Conservation (phyloP, 257 asterid species). For the Salvia hispanica region DNA sequence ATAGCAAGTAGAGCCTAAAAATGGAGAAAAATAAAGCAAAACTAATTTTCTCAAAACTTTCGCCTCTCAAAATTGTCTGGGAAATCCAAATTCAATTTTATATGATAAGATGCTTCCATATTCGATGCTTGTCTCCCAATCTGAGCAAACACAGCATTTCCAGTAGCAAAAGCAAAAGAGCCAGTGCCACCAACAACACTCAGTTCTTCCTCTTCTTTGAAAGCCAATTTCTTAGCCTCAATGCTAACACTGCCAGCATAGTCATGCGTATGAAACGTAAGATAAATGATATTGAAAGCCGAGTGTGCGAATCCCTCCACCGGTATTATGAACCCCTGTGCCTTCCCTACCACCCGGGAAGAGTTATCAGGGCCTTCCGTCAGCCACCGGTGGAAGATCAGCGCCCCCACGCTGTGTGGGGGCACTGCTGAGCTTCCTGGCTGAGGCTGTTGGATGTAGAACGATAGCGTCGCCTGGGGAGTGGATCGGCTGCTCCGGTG, state of each 20-base stretch:
- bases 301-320: slow-evolving; percentile 64
- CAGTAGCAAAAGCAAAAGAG: slow-evolving; percentile 82
- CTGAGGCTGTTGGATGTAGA: slow-evolving; percentile 72
- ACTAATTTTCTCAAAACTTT: neutral
- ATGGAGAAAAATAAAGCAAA: neutral
- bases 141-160: slow-evolving; percentile 64
- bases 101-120: slow-evolving; percentile 51
- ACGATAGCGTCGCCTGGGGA: slow-evolving; percentile 48
- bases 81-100: slow-evolving; percentile 64
- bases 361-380: slow-evolving; percentile 68
- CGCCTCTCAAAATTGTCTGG: neutral
- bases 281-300: slow-evolving; percentile 71
- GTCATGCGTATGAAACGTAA: slow-evolving; percentile 53
- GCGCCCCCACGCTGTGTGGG: slow-evolving; percentile 48
- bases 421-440: slow-evolving; percentile 33
- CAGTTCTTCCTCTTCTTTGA: slow-evolving; percentile 49
- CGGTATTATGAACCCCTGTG: slow-evolving; percentile 80
- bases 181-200: slow-evolving; percentile 89
- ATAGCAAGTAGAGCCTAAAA: neutral
- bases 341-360: slow-evolving; percentile 70
- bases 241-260: slow-evolving; percentile 66
- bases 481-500: slow-evolving; percentile 32
- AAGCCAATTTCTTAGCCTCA: slow-evolving; percentile 53
- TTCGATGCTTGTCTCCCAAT: slow-evolving; percentile 31
- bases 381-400: slow-evolving; percentile 64